Percentiles rank a stretch among this genome's conserved stretches.
Conservation (phyloP, 176 grass and related monocot species). For the Oryza glumipatula region DNA sequence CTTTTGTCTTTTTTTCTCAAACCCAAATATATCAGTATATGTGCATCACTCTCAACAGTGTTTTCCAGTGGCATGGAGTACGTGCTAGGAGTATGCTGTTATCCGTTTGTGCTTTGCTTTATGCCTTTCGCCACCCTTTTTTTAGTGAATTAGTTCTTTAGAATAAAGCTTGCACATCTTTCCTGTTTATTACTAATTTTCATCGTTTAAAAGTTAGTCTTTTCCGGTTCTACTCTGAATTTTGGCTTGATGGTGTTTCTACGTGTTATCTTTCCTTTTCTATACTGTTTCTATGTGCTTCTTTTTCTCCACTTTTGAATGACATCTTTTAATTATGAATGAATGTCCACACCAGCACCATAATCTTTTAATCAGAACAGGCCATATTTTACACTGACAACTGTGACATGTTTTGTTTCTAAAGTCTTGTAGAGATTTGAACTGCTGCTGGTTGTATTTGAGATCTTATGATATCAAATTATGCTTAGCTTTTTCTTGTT, state of each 20-base stretch:
- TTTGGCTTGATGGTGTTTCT: not conserved
- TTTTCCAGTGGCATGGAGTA: not conserved
- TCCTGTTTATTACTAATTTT: slow-evolving; percentile 1
- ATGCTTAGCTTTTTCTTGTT: not conserved
- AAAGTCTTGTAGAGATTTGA: not conserved
- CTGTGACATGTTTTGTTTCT: not conserved
- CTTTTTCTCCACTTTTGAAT: not conserved
- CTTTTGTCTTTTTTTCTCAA: not conserved
- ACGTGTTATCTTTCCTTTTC: not conserved
- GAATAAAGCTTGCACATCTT: not conserved
- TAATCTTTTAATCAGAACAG: not conserved
- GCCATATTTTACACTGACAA: not conserved
- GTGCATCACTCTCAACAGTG: not conserved
- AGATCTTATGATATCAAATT: not conserved
- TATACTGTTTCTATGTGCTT: not conserved
- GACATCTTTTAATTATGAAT: not conserved
- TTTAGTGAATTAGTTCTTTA: slow-evolving; percentile 19
- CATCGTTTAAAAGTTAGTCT: slow-evolving; percentile 21
- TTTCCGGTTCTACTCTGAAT: not conserved
- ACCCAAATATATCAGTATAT: not conserved
- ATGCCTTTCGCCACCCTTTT: slow-evolving; percentile 6
- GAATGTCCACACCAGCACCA: too few relatives aligned
- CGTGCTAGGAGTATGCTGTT: not conserved
- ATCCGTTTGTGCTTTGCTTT: not conserved
- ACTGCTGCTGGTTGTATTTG: not conserved